Evolutionary conservation across 164 flowering plant species (phyloP).

Genomic region (Nymphaea colorata): DNA sequence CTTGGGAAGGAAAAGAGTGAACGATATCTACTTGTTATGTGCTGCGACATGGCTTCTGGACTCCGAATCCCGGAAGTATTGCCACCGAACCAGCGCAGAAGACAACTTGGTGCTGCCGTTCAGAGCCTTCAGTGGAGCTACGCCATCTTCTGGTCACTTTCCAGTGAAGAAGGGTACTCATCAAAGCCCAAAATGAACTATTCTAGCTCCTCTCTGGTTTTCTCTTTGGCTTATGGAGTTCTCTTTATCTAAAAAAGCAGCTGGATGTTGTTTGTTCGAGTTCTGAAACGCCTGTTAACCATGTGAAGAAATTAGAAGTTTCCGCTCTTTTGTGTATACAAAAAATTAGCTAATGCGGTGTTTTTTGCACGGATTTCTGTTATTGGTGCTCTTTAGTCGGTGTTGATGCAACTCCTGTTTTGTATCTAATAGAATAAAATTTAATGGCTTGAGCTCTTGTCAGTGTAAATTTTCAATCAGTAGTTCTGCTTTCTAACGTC

Average conservation of each 20-base stretch:
- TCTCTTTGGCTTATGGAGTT: not conserved
- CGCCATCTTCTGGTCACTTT: constrained; percentile 79
- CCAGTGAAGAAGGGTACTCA: constrained; percentile 9
- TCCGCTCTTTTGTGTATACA: too few species aligned
- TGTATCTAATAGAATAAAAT: too few species aligned
- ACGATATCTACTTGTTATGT: constrained; percentile 1
- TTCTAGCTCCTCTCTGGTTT: not conserved
- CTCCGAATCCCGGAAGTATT: constrained; percentile 22
- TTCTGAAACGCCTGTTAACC: not conserved
- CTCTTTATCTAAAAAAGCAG: too few species aligned
- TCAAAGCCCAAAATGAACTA: not conserved
- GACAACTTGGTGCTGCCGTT: constrained; percentile 69
- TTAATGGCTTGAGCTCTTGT: too few species aligned
- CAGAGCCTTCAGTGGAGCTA: constrained; percentile 85
- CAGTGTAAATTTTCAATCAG: too few species aligned
- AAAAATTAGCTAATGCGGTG: too few species aligned
- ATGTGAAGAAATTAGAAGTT: not conserved
- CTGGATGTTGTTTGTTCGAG: not conserved
- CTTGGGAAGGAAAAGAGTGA: not conserved
- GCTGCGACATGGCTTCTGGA: constrained; percentile 30
- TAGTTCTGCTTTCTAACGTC: too few species aligned
- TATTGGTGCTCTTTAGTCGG: too few species aligned
- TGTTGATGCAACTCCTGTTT: too few species aligned
- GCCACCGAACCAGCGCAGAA: constrained; percentile 25
- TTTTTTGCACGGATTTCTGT: too few species aligned